phyloP scores from a whole-genome alignment of 257 asterid genomes.

The Solanum lycopersicoides region DNA sequence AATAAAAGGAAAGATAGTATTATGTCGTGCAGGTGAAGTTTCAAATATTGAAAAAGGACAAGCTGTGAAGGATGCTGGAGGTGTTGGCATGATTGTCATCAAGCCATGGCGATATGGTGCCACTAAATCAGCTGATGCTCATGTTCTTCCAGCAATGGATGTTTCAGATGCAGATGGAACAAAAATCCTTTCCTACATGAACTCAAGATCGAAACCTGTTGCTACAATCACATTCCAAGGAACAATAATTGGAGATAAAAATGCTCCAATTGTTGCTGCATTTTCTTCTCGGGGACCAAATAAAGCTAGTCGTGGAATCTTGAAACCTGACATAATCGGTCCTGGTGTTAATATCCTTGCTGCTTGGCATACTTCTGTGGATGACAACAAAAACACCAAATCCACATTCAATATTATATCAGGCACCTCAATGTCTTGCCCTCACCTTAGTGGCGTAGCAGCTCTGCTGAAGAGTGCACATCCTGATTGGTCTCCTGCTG shows the following conservation, averaged over 20 bases:
- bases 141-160: conserved; percentile 20
- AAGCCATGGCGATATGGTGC: background rate
- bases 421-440: conserved; percentile 53
- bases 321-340: conserved; percentile 57
- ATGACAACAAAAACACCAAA: conserved; percentile 7
- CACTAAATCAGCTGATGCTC: conserved; percentile 13
- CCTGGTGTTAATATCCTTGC: conserved; percentile 50
- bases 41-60: conserved; percentile 3
- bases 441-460: conserved; percentile 37
- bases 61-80: conserved; percentile 30
- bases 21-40: conserved; percentile 4
- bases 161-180: conserved; percentile 5
- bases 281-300: conserved; percentile 49
- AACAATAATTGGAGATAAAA: conserved; percentile 24
- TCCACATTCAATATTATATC: conserved; percentile 31
- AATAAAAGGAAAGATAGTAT: conserved; percentile 33
- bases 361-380: conserved; percentile 31
- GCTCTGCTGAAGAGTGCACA: conserved; percentile 34
- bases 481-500: conserved; percentile 41
- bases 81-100: conserved; percentile 35
- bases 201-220: conserved; percentile 2
- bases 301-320: conserved; percentile 17
- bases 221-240: conserved; percentile 30
- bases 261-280: conserved; percentile 28
- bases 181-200: conserved; percentile 9